A percentile compares a stretch with the other conserved stretches of the same genome.
These are phyloP conservation scores for Arthrocladium fulminans DNA, from an alignment of 2,329 filamentous ascomycete species.

Conservation along the genomic window DNA sequence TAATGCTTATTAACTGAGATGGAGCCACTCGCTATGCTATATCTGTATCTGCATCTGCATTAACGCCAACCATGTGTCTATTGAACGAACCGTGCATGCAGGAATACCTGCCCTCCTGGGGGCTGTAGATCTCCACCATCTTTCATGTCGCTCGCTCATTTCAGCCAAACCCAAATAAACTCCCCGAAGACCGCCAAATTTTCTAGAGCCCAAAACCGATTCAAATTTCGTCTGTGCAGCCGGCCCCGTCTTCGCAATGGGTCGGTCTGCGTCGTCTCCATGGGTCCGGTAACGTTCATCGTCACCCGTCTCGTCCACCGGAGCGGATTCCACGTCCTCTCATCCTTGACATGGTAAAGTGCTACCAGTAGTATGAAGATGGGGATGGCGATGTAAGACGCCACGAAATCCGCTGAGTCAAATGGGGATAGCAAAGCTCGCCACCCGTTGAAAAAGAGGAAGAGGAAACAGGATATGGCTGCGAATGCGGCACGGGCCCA, in stretches of 20 bases:
- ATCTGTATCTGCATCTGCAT: too few relatives aligned
- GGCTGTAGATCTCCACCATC: too few relatives aligned
- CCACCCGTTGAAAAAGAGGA: slow-evolving; percentile 8
- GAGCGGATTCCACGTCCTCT: slow-evolving; percentile 8
- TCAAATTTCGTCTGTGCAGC: slow-evolving; percentile 2
- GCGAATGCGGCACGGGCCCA: slow-evolving; percentile 3
- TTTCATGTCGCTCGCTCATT: neutral
- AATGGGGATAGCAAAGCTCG: neutral
- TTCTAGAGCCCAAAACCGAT: neutral
- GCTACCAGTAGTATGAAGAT: slow-evolving; percentile 31
- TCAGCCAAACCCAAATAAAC: slow-evolving; percentile 7
- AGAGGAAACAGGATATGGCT: slow-evolving; percentile 1
- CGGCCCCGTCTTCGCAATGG: neutral
- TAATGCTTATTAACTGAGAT: too few relatives aligned
- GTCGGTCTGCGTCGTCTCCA: slow-evolving; percentile 5
- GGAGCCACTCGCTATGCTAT: too few relatives aligned
- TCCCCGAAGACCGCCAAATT: slow-evolving; percentile 1
- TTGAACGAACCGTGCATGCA: too few relatives aligned
- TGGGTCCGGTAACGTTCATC: slow-evolving; percentile 2
- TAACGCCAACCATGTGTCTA: too few relatives aligned
- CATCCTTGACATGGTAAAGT: slow-evolving; percentile 6
- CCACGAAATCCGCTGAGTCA: slow-evolving; percentile 29
- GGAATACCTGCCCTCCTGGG: too few relatives aligned
- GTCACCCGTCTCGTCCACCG: slow-evolving; percentile 5
- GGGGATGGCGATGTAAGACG: slow-evolving; percentile 35